These are phyloP conservation scores for Cladosporium austrohemisphaericum DNA, from an alignment of 2,329 filamentous ascomycete species.

Conservation along the genomic window DNA sequence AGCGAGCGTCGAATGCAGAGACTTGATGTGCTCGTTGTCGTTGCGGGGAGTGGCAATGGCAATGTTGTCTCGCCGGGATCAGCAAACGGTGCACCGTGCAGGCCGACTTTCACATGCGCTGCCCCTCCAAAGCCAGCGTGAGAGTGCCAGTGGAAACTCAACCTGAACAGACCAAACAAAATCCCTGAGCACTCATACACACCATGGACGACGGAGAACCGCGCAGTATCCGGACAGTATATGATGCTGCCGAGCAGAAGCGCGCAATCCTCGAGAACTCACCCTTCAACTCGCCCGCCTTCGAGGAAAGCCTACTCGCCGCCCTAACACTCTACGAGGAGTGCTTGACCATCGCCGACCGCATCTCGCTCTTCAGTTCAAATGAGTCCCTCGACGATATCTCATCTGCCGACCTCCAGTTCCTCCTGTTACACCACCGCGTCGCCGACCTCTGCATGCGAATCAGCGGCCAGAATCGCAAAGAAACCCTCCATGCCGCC, in stretches of 20 bases:
- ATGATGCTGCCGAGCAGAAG: constrained; percentile 50
- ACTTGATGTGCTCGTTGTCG: too few relatives aligned
- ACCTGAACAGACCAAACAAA: neutral
- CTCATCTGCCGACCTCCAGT: constrained; percentile 76
- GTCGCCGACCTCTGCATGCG: constrained; percentile 76
- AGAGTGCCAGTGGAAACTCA: neutral
- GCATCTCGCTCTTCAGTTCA: constrained; percentile 78
- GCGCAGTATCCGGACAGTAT: constrained; percentile 54
- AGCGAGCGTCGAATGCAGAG: too few relatives aligned
- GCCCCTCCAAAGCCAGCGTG: neutral
- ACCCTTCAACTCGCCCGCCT: constrained; percentile 63
- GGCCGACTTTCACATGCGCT: neutral
- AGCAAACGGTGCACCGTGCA: neutral
- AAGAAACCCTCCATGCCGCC: constrained; percentile 58
- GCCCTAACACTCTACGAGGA: constrained; percentile 70
- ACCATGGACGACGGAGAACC: constrained; percentile 44
- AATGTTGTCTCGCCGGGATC: too few relatives aligned
- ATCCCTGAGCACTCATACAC: neutral
- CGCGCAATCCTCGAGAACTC: constrained; percentile 58
- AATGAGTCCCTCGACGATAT: constrained; percentile 90
- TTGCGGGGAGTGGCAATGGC: too few relatives aligned
- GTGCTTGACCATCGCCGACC: constrained; percentile 65
- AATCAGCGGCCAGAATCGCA: constrained; percentile 56
- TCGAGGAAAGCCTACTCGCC: constrained; percentile 62
- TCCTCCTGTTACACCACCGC: constrained; percentile 72